Evolutionary conservation across 2,329 filamentous ascomycete species (phyloP), one percentile per base, ranked within the genome.

Genomic region (Sarocladium oryzae): DNA sequence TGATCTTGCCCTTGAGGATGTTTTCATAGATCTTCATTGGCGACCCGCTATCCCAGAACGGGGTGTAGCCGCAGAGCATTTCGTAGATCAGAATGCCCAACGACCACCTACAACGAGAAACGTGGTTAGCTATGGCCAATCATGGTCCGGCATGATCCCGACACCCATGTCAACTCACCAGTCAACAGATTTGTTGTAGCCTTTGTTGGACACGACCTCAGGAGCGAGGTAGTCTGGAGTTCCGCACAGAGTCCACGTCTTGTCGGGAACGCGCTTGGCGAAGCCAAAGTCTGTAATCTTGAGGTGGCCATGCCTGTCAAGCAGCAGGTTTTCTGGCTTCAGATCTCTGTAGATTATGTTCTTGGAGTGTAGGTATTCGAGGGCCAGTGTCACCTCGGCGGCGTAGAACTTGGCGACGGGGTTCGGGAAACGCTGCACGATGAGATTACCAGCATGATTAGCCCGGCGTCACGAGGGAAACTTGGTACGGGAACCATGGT

Each of bases 21-120:
- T 99, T 99, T 74, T 99, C 93, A 73, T 99, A 99, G 63, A 99
- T 99, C 72, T 96, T 96, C 82, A 99, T 95, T 2, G 93, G 92
- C 40, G 89, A 96, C 51, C 92, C 93, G 61, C 88, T 89, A 68
- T 99, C 93, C 92, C 93, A 99, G 75, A 99, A 99, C 4, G 93
- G 93, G 4, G 93, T 99, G 71, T 96, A 99, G 24, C 93, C 93
- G 66, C 93, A 97, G 33, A 99, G 81, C 93, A 99, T 99, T 77
- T 99, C 93, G 69, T 96, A 99, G 68, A 99, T 97, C 60, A 99
- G 75, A 65, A 99, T 97, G 41, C 93, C 93, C 53, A 99, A 78
- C 50, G 92, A 97, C 93, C 93, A 99, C 91, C 91, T 96, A 13
- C 20, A 33, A 33, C 15, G n/a, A n/a, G n/a, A n/a, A n/a, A n/a